These are phyloP conservation scores for Grosmannia clavigera DNA, from an alignment of 2,329 filamentous ascomycete species.

Conservation along the genomic window DNA sequence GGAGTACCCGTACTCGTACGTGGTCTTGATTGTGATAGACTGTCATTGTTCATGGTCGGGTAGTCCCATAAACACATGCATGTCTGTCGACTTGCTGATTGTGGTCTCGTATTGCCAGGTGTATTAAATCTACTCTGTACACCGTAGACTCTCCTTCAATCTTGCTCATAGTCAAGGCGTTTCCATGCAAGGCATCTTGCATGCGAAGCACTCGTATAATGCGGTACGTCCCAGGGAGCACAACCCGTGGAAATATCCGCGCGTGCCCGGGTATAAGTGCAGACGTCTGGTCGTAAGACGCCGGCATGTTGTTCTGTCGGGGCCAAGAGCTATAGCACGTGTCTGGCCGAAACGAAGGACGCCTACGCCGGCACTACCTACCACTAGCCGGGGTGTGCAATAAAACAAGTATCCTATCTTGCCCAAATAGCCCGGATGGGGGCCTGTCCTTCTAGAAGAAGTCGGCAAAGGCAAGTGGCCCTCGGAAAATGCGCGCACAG, in stretches of 20 bases:
- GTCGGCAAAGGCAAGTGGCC: background rate
- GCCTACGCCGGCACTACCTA: background rate
- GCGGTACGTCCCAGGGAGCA: background rate
- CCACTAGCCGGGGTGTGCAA: background rate
- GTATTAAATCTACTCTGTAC: too few relatives aligned
- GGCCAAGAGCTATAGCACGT: background rate
- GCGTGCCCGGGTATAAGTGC: background rate
- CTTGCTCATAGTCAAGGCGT: too few relatives aligned
- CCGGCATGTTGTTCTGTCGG: background rate
- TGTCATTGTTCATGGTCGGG: background rate
- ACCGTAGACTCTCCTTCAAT: too few relatives aligned
- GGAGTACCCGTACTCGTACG: background rate
- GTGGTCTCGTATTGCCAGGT: too few relatives aligned
- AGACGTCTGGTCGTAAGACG: background rate
- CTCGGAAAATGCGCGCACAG: background rate
- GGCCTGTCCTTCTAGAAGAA: background rate
- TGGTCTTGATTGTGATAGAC: too few relatives aligned
- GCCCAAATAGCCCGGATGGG: background rate
- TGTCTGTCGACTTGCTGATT: too few relatives aligned
- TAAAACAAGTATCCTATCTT: background rate
- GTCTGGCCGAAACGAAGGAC: background rate
- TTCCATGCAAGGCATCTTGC: too few relatives aligned
- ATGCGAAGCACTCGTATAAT: too few relatives aligned
- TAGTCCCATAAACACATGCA: background rate
- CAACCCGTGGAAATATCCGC: background rate